Evolutionary conservation across 2,329 filamentous ascomycete species (phyloP), one percentile per base, ranked within the genome.

Genomic region (Geosmithia putterillii): DNA sequence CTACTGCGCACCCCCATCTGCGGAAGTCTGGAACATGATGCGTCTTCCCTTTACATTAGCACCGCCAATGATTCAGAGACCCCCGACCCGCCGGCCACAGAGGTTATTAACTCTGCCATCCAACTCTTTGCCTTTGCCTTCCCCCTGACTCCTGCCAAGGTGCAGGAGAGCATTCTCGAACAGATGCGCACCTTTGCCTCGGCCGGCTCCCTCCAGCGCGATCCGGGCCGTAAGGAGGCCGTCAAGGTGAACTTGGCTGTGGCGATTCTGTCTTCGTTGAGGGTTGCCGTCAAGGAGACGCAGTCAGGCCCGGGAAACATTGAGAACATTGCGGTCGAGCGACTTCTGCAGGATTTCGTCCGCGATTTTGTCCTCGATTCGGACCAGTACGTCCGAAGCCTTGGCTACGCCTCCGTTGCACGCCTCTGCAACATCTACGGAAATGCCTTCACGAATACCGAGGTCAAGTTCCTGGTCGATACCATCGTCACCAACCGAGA

Each of bases 81-180:
- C 28, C 83, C 85, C 15, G 84, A 92, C 49, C 88, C 90, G 8
- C 83, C 92, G 6, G 81, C 86, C 1, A 98, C 90, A 1, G 89
- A 95, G 56, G 89, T 95, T 21, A 86, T 96, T 47, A 95, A 98
- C 56, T 80, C 90, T 55, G 89, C 92, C 1, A 94, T 98, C 44
- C 83, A 92, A 48, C 69, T 96, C 0, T 98, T 98, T 58, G 87
- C 89, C 2, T 86, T 94, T 43, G 85, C 87, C 35, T 81, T 98
- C 45, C 89, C 92, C 3, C 69, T 95, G 9, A 94, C 94, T 39
- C 83, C 86, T 0, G 74, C 86, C 4, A 95, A 90, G 55, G 86
- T 98, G 3, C 92, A 98, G 55, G 92, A 98, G 60, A 95, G 90
- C 56, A 86, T 94, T 40, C 67, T 98, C 9, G 92, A 98, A 60